These are phyloP conservation scores for Phoma sp. DNA, from an alignment of 2,329 filamentous ascomycete genomes.

Conservation along the genomic window DNA sequence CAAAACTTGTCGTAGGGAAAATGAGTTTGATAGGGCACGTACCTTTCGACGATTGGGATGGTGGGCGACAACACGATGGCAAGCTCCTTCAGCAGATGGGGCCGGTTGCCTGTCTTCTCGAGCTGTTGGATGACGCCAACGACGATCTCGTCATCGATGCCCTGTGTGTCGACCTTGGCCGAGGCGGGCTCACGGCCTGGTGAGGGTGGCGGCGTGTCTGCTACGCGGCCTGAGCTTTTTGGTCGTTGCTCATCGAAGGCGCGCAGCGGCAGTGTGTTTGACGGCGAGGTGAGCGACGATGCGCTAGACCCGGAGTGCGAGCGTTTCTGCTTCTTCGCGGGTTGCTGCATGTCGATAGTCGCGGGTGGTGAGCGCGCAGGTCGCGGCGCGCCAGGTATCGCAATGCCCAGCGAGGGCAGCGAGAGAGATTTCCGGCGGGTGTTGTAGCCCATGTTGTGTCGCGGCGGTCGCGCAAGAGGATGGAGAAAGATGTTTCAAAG, in stretches of 20 bases:
- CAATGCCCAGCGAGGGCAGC: slow-evolving; percentile 89
- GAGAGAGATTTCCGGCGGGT: slow-evolving; percentile 96
- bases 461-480: slow-evolving; percentile 12
- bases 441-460: slow-evolving; percentile 81
- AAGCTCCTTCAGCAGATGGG: slow-evolving; percentile 93
- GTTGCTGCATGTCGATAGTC: slow-evolving; percentile 62
- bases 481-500: slow-evolving; percentile 9
- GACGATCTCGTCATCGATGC: slow-evolving; percentile 94
- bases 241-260: slow-evolving; percentile 53
- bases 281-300: slow-evolving; percentile 52
- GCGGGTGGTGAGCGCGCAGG: slow-evolving; percentile 61
- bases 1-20: slow-evolving; percentile 19
- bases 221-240: slow-evolving; percentile 51
- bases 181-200: slow-evolving; percentile 60
- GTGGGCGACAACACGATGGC: slow-evolving; percentile 77
- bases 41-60: slow-evolving; percentile 90
- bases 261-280: slow-evolving; percentile 53
- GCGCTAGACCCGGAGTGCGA: slow-evolving; percentile 65
- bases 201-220: slow-evolving; percentile 81
- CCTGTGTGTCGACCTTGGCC: slow-evolving; percentile 74
- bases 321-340: slow-evolving; percentile 71
- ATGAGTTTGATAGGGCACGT: slow-evolving; percentile 53
- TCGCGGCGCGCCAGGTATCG: slow-evolving; percentile 66
- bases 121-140: slow-evolving; percentile 87
- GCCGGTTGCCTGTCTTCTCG: slow-evolving; percentile 86